Evolutionary conservation across 2,329 filamentous ascomycete species (phyloP), one percentile per base, ranked within the genome.

Genomic region (Colletotrichum magnum): DNA sequence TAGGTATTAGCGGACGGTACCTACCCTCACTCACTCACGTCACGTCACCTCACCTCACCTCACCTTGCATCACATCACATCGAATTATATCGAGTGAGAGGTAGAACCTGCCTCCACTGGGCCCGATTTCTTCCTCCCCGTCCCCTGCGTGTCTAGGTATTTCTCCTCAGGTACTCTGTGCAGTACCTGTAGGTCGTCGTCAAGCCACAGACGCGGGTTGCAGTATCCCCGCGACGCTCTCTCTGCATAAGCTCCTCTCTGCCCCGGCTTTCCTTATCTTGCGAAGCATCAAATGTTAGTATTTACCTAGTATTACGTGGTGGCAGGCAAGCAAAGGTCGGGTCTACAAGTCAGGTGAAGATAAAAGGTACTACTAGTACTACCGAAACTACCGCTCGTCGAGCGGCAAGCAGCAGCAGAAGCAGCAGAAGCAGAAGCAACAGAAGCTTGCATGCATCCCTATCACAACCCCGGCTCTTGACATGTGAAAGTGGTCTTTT

Each of bases 401-500:
- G 28, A 51, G 32, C 26, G 10, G 16, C 58, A 60, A 60, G 26
- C 32, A 47, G 43, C 58, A 51, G 18, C 28, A 4, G 15, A 1
- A 48, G 51, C 10, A 18, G 28, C 12, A 47, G 28, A 48, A 28
- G 32, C 36, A 63, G 64, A 51, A 43, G 36, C 51, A 67, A 26
- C 52, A 47, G 45, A 54, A 36, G 58, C 53, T 64, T 58, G 52
- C 45, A 64, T 68, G 59, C 65, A 41, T 65, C 53, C 39, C 60
- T 65, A 68, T 68, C 65, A 21, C 21, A 43, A 50, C 58, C 68
- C 64, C 28, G 52, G 63, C 52, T 47, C 18, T 28, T 68, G 58
- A 58, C 68, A 70, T 70, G 68, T 70, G 68, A 70, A 70, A 68
- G 54, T 65, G 51, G 64, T 48, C 45, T 45, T 13, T 50, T 47